Percentiles rank a stretch among this genome's conserved stretches.
phyloP scores from a whole-genome alignment of 257 asterid species.

The Lycium barbarum region DNA sequence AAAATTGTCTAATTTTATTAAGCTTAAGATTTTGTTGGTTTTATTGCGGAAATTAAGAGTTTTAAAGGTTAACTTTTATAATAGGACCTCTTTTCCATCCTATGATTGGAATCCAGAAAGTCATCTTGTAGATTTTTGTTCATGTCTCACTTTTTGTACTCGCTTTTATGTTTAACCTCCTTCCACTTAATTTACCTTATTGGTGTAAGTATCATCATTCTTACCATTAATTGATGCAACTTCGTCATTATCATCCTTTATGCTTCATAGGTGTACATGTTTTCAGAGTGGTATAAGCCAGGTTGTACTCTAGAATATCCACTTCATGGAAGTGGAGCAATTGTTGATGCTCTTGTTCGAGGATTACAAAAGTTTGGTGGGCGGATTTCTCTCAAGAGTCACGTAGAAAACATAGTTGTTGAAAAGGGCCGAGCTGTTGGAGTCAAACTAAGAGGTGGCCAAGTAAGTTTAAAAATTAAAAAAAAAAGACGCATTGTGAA shows the following conservation, averaged over 20 bases:
- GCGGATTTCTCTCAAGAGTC: constrained; percentile 81
- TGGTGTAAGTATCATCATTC: neutral
- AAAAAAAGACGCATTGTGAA: constrained; percentile 15
- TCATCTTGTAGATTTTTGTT: neutral
- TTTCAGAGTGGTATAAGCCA: constrained; percentile 97
- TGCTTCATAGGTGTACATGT: constrained; percentile 79
- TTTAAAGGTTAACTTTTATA: neutral
- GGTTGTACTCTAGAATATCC: constrained; percentile 92
- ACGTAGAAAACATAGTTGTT: constrained; percentile 77
- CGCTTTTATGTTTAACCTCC: neutral
- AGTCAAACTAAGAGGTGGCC: constrained; percentile 87
- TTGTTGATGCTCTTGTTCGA: constrained; percentile 83
- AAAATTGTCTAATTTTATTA: neutral
- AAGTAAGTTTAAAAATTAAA: constrained; percentile 56
- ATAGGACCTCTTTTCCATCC: neutral
- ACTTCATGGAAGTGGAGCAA: constrained; percentile 87
- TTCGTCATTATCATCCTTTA: neutral
- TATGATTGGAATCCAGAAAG: neutral
- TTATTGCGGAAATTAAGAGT: neutral
- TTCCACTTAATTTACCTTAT: neutral
- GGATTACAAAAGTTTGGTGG: constrained; percentile 90
- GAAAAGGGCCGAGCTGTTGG: constrained; percentile 92
- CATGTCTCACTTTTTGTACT: neutral
- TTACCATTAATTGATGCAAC: neutral
- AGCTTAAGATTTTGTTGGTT: neutral